Percentiles rank a stretch among this genome's conserved stretches.
phyloP scores from a whole-genome alignment of 306 rosid genomes.

The Astragalus glycyphyllos region DNA sequence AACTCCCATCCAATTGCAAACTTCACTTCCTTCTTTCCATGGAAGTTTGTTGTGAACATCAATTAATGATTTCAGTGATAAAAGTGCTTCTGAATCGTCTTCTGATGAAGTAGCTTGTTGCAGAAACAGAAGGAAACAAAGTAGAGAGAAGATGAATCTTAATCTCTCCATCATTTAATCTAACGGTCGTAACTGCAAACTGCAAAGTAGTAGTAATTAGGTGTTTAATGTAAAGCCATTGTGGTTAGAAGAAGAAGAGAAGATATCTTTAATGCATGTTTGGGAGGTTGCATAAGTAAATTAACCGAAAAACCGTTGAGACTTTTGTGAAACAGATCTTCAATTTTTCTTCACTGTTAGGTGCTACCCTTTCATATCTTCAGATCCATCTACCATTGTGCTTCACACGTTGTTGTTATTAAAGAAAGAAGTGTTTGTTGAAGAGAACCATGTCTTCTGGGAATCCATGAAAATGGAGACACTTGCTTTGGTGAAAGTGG shows the following conservation, averaged over 20 bases:
- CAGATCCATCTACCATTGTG: slow-evolving; percentile 41
- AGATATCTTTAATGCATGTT: slow-evolving; percentile 36
- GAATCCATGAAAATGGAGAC: slow-evolving; percentile 39
- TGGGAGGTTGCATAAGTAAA: slow-evolving; percentile 23
- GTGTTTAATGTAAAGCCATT: not conserved
- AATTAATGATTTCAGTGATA: slow-evolving; percentile 66
- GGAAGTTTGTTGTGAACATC: slow-evolving; percentile 61
- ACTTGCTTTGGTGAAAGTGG: slow-evolving; percentile 37
- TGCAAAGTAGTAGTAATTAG: too few species aligned
- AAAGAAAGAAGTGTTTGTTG: not conserved
- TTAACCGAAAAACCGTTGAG: slow-evolving; percentile 38
- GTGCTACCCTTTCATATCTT: slow-evolving; percentile 1
- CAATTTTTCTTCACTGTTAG: slow-evolving; percentile 19
- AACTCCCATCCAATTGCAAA: slow-evolving; percentile 81
- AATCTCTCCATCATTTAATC: slow-evolving; percentile 31
- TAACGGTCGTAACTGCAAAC: too few species aligned
- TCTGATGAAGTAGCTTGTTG: slow-evolving; percentile 34
- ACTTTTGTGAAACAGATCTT: slow-evolving; percentile 11
- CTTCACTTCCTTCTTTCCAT: slow-evolving; percentile 61
- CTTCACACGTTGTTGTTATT: not conserved
- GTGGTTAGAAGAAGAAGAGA: not conserved
- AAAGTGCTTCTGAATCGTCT: slow-evolving; percentile 64
- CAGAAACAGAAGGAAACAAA: slow-evolving; percentile 27
- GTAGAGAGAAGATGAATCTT: slow-evolving; percentile 20
- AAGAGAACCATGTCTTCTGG: not conserved